phyloP scores from a whole-genome alignment of 371 early-diverging fungal species.

The Cokeromyces recurvatus region DNA sequence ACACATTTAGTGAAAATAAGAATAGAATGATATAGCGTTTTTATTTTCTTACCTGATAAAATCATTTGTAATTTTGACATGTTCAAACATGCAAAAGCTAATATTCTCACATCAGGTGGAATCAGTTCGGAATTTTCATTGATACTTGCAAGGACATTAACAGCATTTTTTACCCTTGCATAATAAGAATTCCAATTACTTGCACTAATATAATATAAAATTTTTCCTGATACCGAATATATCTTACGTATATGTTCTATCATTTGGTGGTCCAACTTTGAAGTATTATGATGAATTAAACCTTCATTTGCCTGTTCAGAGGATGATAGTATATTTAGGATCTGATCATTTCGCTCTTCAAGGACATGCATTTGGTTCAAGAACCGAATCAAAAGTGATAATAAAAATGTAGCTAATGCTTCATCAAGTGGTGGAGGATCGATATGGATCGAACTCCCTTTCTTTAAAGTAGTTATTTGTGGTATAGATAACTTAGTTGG shows the following conservation, averaged over 20 bases:
- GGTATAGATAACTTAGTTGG: too few species aligned
- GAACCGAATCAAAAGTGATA: constrained; percentile 58
- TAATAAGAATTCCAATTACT: constrained; percentile 78
- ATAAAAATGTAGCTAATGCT: constrained; percentile 57
- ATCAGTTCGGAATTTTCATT: constrained; percentile 21
- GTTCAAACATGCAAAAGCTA: constrained; percentile 28
- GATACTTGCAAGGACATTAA: constrained; percentile 18
- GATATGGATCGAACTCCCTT: constrained; percentile 8
- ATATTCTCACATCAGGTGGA: constrained; percentile 29
- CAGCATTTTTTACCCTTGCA: constrained; percentile 45
- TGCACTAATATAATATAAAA: constrained; percentile 73
- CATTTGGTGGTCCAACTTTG: constrained; percentile 18
- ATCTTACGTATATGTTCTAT: constrained; percentile 50
- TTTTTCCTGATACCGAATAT: constrained; percentile 58
- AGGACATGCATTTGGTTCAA: constrained; percentile 43
- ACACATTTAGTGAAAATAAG: too few species aligned
- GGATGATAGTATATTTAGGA: constrained; percentile 23
- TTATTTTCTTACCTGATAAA: constrained; percentile 24
- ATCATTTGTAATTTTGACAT: constrained; percentile 20
- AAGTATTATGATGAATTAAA: constrained; percentile 1
- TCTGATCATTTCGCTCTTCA: constrained; percentile 47
- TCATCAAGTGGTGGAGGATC: constrained; percentile 81
- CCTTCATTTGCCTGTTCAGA: constrained; percentile 26
- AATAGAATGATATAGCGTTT: not conserved
- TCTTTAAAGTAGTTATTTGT: not conserved